phyloP scores from a whole-genome alignment of 2,329 filamentous ascomycete species.

The Talaromyces amestolkiae region DNA sequence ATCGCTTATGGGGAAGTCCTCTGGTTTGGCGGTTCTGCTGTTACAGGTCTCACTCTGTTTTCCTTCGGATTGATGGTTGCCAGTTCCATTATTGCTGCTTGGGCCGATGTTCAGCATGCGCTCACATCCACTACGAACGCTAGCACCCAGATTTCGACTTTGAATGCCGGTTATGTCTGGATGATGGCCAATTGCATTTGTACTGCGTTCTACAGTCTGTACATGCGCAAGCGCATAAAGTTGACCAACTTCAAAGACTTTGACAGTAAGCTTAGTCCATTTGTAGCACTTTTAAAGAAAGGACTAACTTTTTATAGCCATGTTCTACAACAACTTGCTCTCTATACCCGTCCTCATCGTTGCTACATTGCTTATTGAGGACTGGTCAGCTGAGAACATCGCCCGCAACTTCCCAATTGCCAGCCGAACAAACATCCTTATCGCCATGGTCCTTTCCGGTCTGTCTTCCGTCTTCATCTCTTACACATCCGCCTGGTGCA shows the following conservation, averaged over 20 bases:
- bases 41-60: slow-evolving; percentile 81
- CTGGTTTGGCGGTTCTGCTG: slow-evolving; percentile 86
- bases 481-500: slow-evolving; percentile 99
- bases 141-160: slow-evolving; percentile 74
- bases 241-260: slow-evolving; percentile 99
- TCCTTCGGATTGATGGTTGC: slow-evolving; percentile 97
- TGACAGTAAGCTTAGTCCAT: slow-evolving; percentile 79
- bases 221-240: slow-evolving; percentile 98
- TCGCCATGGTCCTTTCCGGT: slow-evolving; percentile 92
- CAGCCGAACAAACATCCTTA: slow-evolving; percentile 72
- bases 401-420: slow-evolving; percentile 83
- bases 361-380: slow-evolving; percentile 78
- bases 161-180: slow-evolving; percentile 96
- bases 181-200: slow-evolving; percentile 97
- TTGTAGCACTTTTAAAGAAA: slow-evolving; percentile 69
- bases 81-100: slow-evolving; percentile 90
- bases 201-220: slow-evolving; percentile 81
- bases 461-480: slow-evolving; percentile 95
- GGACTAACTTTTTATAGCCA: slow-evolving; percentile 58
- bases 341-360: slow-evolving; percentile 88
- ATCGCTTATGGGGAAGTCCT: slow-evolving; percentile 98
- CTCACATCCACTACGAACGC: slow-evolving; percentile 66
- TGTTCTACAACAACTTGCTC: slow-evolving; percentile 99
- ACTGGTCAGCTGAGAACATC: slow-evolving; percentile 87
- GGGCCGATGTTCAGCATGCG: slow-evolving; percentile 92